phyloP scores from a whole-genome alignment of 2,329 filamentous ascomycete genomes.

The Rhynchosporium secalis region DNA sequence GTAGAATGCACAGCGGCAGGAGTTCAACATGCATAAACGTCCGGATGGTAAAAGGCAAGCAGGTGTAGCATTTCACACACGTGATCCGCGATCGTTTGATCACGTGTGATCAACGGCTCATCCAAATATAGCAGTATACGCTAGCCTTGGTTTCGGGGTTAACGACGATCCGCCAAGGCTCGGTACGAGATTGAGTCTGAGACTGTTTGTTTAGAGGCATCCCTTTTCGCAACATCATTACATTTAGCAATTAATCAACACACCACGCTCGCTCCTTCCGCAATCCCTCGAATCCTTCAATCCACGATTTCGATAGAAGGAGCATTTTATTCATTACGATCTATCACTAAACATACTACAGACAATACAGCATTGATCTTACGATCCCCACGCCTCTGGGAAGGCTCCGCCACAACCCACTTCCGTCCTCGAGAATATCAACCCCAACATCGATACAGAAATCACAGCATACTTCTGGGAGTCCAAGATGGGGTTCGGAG shows the following conservation, averaged over 20 bases:
- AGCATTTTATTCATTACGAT: conserved; percentile 29
- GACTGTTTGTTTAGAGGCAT: conserved; percentile 26
- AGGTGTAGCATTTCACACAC: too few species aligned
- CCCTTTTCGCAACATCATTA: conserved; percentile 22
- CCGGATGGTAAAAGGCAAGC: too few species aligned
- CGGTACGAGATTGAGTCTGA: conserved; percentile 19
- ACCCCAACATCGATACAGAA: conserved; percentile 23
- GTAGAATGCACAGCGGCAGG: too few species aligned
- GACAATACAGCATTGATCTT: conserved; percentile 5
- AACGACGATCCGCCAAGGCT: conserved; percentile 24
- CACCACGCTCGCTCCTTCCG: conserved; percentile 18
- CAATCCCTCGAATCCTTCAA: conserved; percentile 16
- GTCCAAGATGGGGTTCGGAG: conserved; percentile 74
- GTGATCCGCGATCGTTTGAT: neutral
- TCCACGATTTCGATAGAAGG: conserved; percentile 20
- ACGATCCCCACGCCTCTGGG: conserved; percentile 16
- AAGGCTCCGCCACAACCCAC: conserved; percentile 16
- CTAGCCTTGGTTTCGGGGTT: conserved; percentile 26
- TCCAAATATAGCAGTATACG: conserved; percentile 25
- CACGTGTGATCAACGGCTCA: too few species aligned
- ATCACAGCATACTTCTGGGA: neutral
- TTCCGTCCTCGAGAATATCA: conserved; percentile 21
- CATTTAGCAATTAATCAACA: neutral
- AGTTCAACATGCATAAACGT: too few species aligned
- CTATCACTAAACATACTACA: conserved; percentile 26